Evolutionary conservation across 495 filamentous ascomycete genomes (phyloP), one percentile per base, ranked within the genome.

Genomic region (Sabuloglossum arenarium): DNA sequence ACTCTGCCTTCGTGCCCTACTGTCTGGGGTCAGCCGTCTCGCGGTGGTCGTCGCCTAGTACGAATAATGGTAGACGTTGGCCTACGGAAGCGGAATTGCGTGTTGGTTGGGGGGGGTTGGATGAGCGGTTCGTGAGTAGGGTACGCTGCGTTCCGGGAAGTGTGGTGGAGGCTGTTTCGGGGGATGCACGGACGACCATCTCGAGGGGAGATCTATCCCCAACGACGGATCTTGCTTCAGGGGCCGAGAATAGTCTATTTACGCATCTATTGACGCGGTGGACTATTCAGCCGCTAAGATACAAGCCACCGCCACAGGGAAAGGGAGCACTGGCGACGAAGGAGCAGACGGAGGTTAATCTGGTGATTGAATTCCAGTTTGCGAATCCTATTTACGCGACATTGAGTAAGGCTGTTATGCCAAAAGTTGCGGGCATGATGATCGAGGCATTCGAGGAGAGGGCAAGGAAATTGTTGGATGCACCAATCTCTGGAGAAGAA

Each of bases 391-490:
- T 89, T 60, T 88, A 95, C 74, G 80, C 76, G 56, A 78, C 79
- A 24, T 68, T 94, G 61, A 90, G 87, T 67, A 71, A 79, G 53
- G 82, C 82, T 27, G 76, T 89, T 46, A 85, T 85, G 62, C 86
- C 85, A 43, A 85, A 84, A 69, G 82, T 95, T 62, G 90, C 85
- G 25, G 77, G 75, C 11, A 71, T 84, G 53, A 91, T 98, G 89
- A 82, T 98, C 62, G 79, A 84, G 69, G 91, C 91, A 29, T 98
- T 97, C 75, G 88, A 94, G 73, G 75, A 75, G 71, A 73, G 86
- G 64, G 85, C 85, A 42, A 70, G 72, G 69, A 71, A 75, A 61
- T 50, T 82, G 28, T 66, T 82, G 60, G 74, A 77, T 54, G 57
- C 57, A 21, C 53, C 53, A 16, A 16, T 12, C 11, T 6, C 30